Base-by-base conservation (phyloP, 139 green algal species). In the Haematococcus lacustris region DNA sequence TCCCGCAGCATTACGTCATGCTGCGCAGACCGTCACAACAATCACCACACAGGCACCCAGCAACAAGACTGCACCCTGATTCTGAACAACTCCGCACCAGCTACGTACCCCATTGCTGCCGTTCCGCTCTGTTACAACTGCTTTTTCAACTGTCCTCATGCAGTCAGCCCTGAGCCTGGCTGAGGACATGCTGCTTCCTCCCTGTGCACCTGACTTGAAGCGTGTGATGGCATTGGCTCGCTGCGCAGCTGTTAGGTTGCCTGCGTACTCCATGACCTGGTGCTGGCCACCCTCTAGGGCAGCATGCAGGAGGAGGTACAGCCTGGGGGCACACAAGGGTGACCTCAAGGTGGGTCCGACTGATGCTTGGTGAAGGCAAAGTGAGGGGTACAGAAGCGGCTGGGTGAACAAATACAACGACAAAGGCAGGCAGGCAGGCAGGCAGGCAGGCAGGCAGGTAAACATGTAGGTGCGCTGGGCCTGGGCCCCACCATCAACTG, bases 291-390 rank as follows among this genome's bases (percentile, higher is more conserved):
- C 72, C 3, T 57, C 72, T 3, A 69, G 63, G 23, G 76, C 66
- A 3, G 77, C 74, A 13, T 81, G 23, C 39, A 94, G 74, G 69
- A 94, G 77, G 26, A 90, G 75, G 73, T 80, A 93, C 50, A 94
- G 74, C 77, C 81, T 87, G 72, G 0, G 35, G 35, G 43, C 43
- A 9, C 9, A 9, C 9, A 9, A 53, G 43, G 43, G 43, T 53
- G 43, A 17, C 17, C 9, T 53, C 43, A 53, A 17, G 43, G 43
- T 17, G 17, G 43, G 9, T 53, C 9, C 43, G 9, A 17, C 9
- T 17, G 43, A 28, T 53, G 43, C 17, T 53, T 53, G 9, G 9
- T 53, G 9, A 53, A 9, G 43, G 43, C 43, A 53, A 9, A 53
- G 43, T 17, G 17, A 9, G 43, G 17, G 43, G 9, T 53, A 9